These are phyloP conservation scores for Floccularia luteovirens DNA, from an alignment of 768 basidiomycete genomes.

Conservation along the genomic window DNA sequence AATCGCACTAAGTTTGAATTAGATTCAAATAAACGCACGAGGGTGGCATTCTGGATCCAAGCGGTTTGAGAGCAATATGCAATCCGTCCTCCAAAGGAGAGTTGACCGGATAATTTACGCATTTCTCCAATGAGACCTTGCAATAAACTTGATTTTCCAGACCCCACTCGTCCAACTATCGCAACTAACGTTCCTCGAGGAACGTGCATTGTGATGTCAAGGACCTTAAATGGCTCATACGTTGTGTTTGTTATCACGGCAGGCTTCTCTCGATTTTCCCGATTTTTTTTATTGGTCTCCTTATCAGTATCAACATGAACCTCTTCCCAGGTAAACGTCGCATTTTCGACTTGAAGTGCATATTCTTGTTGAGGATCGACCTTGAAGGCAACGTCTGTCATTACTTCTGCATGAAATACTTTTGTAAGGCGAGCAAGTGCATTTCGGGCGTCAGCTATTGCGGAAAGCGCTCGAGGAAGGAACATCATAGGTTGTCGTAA, in stretches of 20 bases:
- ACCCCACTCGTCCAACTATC: slow-evolving; percentile 64
- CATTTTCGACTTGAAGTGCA: slow-evolving; percentile 45
- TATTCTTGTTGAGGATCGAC: slow-evolving; percentile 36
- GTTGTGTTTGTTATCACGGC: neutral
- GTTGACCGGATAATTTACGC: slow-evolving; percentile 40
- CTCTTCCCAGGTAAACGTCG: slow-evolving; percentile 59
- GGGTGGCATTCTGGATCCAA: slow-evolving; percentile 68
- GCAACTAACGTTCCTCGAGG: slow-evolving; percentile 53
- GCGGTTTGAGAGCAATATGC: slow-evolving; percentile 70
- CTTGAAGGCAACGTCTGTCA: slow-evolving; percentile 28
- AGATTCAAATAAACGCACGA: slow-evolving; percentile 28
- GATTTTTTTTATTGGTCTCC: slow-evolving; percentile 6
- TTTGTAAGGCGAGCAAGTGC: slow-evolving; percentile 43
- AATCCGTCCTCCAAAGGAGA: slow-evolving; percentile 54
- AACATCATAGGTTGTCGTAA: slow-evolving; percentile 68
- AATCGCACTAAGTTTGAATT: slow-evolving; percentile 1
- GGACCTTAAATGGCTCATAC: slow-evolving; percentile 37
- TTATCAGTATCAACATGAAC: slow-evolving; percentile 7
- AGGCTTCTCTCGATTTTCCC: too few relatives aligned
- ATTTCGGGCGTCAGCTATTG: slow-evolving; percentile 57
- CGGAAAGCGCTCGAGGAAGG: slow-evolving; percentile 52
- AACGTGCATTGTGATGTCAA: slow-evolving; percentile 41
- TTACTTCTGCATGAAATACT: slow-evolving; percentile 50
- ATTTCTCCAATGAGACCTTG: slow-evolving; percentile 69
- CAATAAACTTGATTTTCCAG: slow-evolving; percentile 57